phyloP scores from a whole-genome alignment of 805 yeast species.

The Starmerella potacharoeniae region DNA sequence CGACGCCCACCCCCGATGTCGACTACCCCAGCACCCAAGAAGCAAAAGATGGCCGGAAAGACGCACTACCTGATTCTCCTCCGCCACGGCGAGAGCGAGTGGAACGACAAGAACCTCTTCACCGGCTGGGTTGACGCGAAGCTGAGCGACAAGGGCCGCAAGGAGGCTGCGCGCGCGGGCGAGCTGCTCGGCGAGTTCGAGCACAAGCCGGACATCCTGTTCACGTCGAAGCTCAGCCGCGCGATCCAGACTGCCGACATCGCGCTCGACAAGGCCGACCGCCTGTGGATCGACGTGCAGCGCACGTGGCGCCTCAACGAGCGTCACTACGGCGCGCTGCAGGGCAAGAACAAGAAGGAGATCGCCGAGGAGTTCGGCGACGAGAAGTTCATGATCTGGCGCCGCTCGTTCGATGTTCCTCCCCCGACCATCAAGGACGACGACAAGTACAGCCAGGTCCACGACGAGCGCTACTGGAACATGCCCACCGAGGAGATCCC shows the following conservation, averaged over 20 bases:
- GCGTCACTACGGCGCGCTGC: conserved; percentile 98
- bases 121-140: conserved; percentile 98
- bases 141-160: conserved; percentile 70
- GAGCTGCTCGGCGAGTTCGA: conserved; percentile 78
- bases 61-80: conserved; percentile 64
- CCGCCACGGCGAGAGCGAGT: conserved; percentile 98
- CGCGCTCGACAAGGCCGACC: conserved; percentile 80
- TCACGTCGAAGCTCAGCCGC: conserved; percentile 84
- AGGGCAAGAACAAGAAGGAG: conserved; percentile 96
- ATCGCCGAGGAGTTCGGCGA: conserved; percentile 78
- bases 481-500: conserved; percentile 82
- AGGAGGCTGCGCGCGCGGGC: conserved; percentile 92
- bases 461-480: conserved; percentile 74
- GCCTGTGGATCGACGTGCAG: conserved; percentile 78
- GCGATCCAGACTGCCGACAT: conserved; percentile 97
- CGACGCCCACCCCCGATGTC: neutral
- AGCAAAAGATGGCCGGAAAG: conserved; percentile 19
- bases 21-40: conserved; percentile 10
- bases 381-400: conserved; percentile 91
- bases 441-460: conserved; percentile 72
- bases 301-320: conserved; percentile 98
- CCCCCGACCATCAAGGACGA: conserved; percentile 78
- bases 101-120: conserved; percentile 96
- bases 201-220: conserved; percentile 72
- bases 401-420: conserved; percentile 95